Base-by-base conservation (phyloP, 2,329 filamentous ascomycete species). In the Drechslera avenae region DNA sequence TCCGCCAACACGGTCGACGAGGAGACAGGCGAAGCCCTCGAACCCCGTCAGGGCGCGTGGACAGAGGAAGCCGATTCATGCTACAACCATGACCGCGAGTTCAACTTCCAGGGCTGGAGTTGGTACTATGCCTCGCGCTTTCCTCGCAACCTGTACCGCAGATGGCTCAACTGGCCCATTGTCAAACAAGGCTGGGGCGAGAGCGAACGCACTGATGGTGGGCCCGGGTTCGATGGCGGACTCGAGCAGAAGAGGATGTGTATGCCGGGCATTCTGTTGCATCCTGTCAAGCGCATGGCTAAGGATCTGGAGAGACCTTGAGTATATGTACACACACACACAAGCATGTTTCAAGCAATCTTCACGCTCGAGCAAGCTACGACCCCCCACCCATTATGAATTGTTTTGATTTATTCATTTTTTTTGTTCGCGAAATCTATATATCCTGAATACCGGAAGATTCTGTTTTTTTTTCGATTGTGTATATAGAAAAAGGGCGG, bases 121-220 rank as follows among this genome's bases (percentile, higher is more conserved):
- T 97, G 91, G 91, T 97, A 94, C 74, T 97, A 96, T 74, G 90
- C 91, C 60, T 88, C 89, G 0, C 85, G 86, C 1, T 96, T 96
- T 68, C 86, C 89, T 5, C 83, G 86, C 2, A 90, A 90, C 57
- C 67, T 97, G 66, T 97, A 94, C 79, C 82, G 85, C 41, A 81
- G 91, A 54, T 97, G 93, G 93, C 76, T 96, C 30, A 92, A 91
- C 1, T 85, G 93, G 65, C 85, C 83, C 58, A 87, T 93, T 30
- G 86, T 90, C 68, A 88, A 90, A 59, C 87, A 90, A 48, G 88
- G 88, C 9, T 90, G 90, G 18, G 88, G 91, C 64, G 82, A 88
- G 73, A 86, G 88, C 61, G 91, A 94, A 75, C 73, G 83, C 54
- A 81, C 81, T 3, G 79, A 66, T 26, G 66, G 67, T 1, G 68